These are phyloP conservation scores for Euphorbia corollata DNA, from an alignment of 441 rosid genomes.

Conservation along the genomic window DNA sequence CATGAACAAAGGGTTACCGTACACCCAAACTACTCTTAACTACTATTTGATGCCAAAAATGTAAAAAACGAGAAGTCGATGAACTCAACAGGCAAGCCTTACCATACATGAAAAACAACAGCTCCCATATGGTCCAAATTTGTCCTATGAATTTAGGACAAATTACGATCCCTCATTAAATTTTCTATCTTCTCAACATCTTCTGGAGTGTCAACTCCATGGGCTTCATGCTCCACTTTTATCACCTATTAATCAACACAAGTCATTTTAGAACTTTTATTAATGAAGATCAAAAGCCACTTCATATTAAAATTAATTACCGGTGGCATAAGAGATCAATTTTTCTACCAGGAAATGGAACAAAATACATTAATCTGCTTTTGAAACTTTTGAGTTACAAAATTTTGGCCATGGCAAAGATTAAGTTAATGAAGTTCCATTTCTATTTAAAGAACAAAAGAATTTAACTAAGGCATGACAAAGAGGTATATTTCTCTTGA, in stretches of 20 bases:
- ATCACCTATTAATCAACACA: conserved; percentile 43
- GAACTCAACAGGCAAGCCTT: no score
- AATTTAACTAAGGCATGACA: background rate
- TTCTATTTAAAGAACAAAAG: background rate
- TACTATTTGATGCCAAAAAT: no score
- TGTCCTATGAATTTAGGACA: conserved; percentile 26
- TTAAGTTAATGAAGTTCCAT: background rate
- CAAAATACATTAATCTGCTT: background rate
- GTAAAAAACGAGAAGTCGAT: no score
- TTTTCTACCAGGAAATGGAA: no score
- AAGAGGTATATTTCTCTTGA: no score
- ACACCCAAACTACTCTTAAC: no score
- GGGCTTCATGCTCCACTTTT: conserved; percentile 83
- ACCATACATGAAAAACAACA: no score
- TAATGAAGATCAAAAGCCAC: no score
- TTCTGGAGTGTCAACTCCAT: conserved; percentile 76
- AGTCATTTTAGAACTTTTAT: background rate
- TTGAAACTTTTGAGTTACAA: background rate
- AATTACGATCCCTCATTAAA: conserved; percentile 47
- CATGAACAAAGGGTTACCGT: no score
- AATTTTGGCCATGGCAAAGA: background rate
- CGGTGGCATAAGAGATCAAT: no score
- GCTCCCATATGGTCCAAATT: background rate
- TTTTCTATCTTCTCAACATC: conserved; percentile 72
- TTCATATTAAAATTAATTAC: no score